Evolutionary conservation across 2,329 filamentous ascomycete genomes (phyloP).

Genomic region (Zopfia rhizophila): DNA sequence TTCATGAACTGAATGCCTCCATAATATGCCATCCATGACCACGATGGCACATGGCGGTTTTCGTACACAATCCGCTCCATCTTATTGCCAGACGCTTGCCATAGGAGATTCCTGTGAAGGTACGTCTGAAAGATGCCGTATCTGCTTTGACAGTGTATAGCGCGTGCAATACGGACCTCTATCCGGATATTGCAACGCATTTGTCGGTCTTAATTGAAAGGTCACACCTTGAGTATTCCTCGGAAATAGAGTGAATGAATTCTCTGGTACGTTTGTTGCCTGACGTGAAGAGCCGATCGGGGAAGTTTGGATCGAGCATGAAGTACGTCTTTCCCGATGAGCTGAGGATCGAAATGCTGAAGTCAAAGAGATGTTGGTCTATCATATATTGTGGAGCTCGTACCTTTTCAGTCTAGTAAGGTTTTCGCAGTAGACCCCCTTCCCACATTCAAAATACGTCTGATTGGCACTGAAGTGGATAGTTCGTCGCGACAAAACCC

Average conservation of each 20-base stretch:
- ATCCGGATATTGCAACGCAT: slow-evolving; percentile 27
- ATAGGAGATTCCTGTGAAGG: slow-evolving; percentile 30
- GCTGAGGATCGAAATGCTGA: slow-evolving; percentile 15
- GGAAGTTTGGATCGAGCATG: slow-evolving; percentile 26
- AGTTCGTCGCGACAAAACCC: slow-evolving; percentile 25
- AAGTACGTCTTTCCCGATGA: slow-evolving; percentile 16
- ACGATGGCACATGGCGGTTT: slow-evolving; percentile 23
- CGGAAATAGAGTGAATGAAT: slow-evolving; percentile 19
- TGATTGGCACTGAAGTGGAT: slow-evolving; percentile 31
- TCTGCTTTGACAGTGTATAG: slow-evolving; percentile 16
- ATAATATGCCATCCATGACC: slow-evolving; percentile 13
- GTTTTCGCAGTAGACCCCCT: slow-evolving; percentile 29
- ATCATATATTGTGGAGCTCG: slow-evolving; percentile 14
- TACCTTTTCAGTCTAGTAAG: slow-evolving; percentile 27
- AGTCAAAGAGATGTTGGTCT: slow-evolving; percentile 10
- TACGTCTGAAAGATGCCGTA: slow-evolving; percentile 26
- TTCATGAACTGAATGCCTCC: background rate
- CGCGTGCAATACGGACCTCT: slow-evolving; percentile 21
- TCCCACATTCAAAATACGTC: slow-evolving; percentile 30
- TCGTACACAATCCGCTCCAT: slow-evolving; percentile 18
- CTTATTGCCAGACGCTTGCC: slow-evolving; percentile 17
- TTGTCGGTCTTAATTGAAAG: slow-evolving; percentile 23
- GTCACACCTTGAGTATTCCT: slow-evolving; percentile 25
- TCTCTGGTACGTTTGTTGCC: slow-evolving; percentile 13
- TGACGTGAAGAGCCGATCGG: slow-evolving; percentile 17